Base-by-base conservation (phyloP, 768 basidiomycete species). In the Termitomyces sp. region DNA sequence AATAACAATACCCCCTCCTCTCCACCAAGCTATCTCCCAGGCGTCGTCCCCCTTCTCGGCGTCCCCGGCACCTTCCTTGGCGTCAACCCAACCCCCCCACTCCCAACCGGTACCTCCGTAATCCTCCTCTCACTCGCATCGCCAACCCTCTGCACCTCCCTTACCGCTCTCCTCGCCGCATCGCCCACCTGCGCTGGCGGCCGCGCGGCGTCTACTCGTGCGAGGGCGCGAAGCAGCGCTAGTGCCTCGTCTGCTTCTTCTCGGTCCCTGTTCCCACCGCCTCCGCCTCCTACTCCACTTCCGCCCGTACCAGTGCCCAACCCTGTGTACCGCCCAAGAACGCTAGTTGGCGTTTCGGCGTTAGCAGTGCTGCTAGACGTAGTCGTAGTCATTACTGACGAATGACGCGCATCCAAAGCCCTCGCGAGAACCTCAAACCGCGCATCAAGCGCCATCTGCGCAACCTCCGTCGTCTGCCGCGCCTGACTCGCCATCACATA, bases 161-260 rank as follows among this genome's bases (percentile, higher is more conserved):
- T 78, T 58, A 81, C 85, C 16, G 90, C 91, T 40, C 85, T 75
- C 68, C 89, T 75, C 40, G 84, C 91, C 24, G 87, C 88, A 59
- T 90, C 88, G 12, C 90, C 87, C n/a, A 91, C 80, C 72, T 84
- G 71, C 28, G 79, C 81, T 38, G 83, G 86, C 5, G 88, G 88
- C 4, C 90, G 80, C 62, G 79, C 82, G 58, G 79, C 78, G 71
- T 93, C 91, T 62, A 90, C 83, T 24, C 84, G 75, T 16, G 89
- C 83, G 57, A 93, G 71, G 4, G 90, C 88, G 39, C 90, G 82
- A 63, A 93, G 69, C 38, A 92, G 67, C 42, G 84, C 81, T 59
- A 81, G 77, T 1, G 87, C 79, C 56, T 85, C 83, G 12, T 65
- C 55, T 76, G 69, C 49, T 18, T 70, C 64, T 18, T 57, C 53